Evolutionary conservation across 2,329 filamentous ascomycete species (phyloP), one percentile per base, ranked within the genome.

Genomic region (Onygenales sp.): DNA sequence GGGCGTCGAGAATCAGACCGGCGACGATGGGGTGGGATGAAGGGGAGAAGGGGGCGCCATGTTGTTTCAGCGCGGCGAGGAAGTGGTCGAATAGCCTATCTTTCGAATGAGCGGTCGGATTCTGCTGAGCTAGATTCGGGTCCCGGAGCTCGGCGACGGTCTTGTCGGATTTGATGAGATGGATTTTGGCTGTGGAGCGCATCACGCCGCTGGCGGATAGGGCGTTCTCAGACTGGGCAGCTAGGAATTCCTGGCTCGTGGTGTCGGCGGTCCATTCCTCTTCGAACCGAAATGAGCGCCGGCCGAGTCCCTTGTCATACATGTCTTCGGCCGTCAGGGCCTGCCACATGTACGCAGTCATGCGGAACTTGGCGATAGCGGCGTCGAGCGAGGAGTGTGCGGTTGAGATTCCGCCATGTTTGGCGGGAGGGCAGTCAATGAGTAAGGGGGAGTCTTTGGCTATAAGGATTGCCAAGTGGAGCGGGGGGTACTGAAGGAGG

Each of bases 271-370:
- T 37, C 58, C 58, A 58, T 54, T 61, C 59, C 50, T 61, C 59
- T 13, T 61, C 59, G n/a, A 61, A 45, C 6, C 59, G 57, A 34
- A 61, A 61, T 11, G 59, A 61, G n/a, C 59, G 58, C 43, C 59
- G 52, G n/a, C 59, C 59, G 31, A 60, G 42, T 13, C 56, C 56
- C 33, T 61, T 61, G 37, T 53, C 51, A 2, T 58, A 57, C 45
- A 61, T 56, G 27, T 61, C 58, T 49, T 61, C 59, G 11, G 59
- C 59, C 8, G 58, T 61, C 34, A 57, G 39, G 33, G 59, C 59
- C 37, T 61, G 59, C 59, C 59, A 61, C 58, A 61, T 61, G 42
- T 61, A 61, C 10, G 59, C 59, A 1, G 59, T 54, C 53, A 59
- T 58, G 36, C 59, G 56, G 33, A 61, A 49, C 32, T 61, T 61